A percentile compares a stretch with the other conserved stretches of the same genome.
phyloP scores from a whole-genome alignment of 2,329 filamentous ascomycete genomes.

The Phyllachora maydis region DNA sequence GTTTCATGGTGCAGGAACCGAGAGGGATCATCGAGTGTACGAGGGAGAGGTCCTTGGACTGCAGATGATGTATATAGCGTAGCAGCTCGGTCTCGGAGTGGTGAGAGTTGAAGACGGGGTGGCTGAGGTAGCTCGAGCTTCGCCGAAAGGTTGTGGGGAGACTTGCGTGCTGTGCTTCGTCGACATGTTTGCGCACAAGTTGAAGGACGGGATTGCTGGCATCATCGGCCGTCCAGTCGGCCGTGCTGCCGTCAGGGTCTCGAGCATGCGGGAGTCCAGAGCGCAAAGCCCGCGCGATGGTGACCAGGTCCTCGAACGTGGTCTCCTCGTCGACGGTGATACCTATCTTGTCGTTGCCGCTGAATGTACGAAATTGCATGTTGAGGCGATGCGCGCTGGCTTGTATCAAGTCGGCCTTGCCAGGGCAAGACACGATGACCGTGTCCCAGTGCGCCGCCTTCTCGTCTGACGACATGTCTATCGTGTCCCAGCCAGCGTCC shows the following conservation, averaged over 20 bases:
- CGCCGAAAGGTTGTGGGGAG: constrained; percentile 44
- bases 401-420: constrained; percentile 14
- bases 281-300: constrained; percentile 4
- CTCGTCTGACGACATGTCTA: no score
- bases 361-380: no score
- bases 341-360: constrained; percentile 36
- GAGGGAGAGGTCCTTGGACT: constrained; percentile 84
- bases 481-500: constrained; percentile 41
- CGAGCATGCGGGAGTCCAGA: no score
- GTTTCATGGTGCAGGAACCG: constrained; percentile 96
- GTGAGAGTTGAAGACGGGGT: constrained; percentile 86
- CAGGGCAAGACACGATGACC: constrained; percentile 50
- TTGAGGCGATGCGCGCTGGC: constrained; percentile 27
- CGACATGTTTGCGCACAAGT: constrained; percentile 20
- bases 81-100: constrained; percentile 90
- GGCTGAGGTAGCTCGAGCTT: constrained; percentile 58
- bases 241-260: constrained; percentile 6
- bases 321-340: constrained; percentile 56
- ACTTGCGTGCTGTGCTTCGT: constrained; percentile 10
- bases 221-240: constrained; percentile 12
- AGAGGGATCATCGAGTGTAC: constrained; percentile 96
- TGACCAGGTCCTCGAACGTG: constrained; percentile 8
- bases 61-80: constrained; percentile 80
- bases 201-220: no score
- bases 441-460: constrained; percentile 56